These are phyloP conservation scores for Trichoderma oligosporum DNA, from an alignment of 2,329 filamentous ascomycete species.

Conservation along the genomic window DNA sequence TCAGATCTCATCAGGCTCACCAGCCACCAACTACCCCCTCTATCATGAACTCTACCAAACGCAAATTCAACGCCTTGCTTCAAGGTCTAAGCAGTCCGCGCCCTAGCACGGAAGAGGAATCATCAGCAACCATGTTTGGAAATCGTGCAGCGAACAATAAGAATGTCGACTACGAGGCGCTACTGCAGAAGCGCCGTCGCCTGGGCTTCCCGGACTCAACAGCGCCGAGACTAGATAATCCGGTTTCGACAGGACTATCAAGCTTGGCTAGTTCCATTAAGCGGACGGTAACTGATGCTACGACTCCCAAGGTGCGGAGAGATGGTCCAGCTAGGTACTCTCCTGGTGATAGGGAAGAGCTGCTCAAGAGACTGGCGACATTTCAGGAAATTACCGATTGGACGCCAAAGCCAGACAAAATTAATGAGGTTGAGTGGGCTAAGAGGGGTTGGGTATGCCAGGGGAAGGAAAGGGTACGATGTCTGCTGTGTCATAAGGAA, in stretches of 20 bases:
- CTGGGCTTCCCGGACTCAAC: slow-evolving; percentile 43
- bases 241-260: slow-evolving; percentile 23
- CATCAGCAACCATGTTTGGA: slow-evolving; percentile 9
- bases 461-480: slow-evolving; percentile 77
- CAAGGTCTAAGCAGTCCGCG: slow-evolving; percentile 56
- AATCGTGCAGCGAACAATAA: slow-evolving; percentile 21
- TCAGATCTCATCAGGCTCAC: not conserved
- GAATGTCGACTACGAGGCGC: slow-evolving; percentile 34
- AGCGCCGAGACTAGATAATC: slow-evolving; percentile 28
- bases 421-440: slow-evolving; percentile 92
- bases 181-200: slow-evolving; percentile 52
- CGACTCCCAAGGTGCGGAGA: slow-evolving; percentile 23
- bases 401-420: slow-evolving; percentile 82
- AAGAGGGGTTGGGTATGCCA: slow-evolving; percentile 88
- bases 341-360: slow-evolving; percentile 78
- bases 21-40: not conserved
- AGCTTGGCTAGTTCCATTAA: slow-evolving; percentile 23
- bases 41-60: slow-evolving; percentile 71
- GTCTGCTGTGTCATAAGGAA: slow-evolving; percentile 79
- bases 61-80: slow-evolving; percentile 74
- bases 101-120: slow-evolving; percentile 18
- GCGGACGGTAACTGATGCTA: slow-evolving; percentile 24
- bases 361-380: slow-evolving; percentile 75
- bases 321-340: slow-evolving; percentile 65
- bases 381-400: slow-evolving; percentile 90